Conservation (phyloP, 495 filamentous ascomycete species). For the Bombardia bombarda region DNA sequence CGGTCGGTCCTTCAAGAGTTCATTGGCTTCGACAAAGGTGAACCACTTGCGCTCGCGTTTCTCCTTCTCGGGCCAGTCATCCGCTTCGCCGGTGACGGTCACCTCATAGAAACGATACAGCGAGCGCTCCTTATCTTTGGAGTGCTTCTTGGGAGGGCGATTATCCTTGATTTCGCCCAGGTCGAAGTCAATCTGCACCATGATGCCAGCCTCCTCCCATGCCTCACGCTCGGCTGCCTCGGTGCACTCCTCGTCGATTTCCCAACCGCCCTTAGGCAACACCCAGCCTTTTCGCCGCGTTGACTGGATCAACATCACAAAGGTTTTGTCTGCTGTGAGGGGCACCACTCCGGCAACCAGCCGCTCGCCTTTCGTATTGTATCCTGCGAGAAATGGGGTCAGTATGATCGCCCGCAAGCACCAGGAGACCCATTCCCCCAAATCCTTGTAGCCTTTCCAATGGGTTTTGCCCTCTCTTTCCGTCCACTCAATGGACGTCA, state of each 20-base stretch:
- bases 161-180: constrained; percentile 79
- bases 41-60: constrained; percentile 89
- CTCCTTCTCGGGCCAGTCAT: constrained; percentile 87
- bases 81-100: constrained; percentile 71
- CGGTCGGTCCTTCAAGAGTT: constrained; percentile 66
- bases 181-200: constrained; percentile 70
- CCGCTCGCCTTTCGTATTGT: constrained; percentile 83
- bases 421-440: neutral
- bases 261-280: constrained; percentile 95
- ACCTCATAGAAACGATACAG: constrained; percentile 87
- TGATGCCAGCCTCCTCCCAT: constrained; percentile 95
- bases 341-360: constrained; percentile 94
- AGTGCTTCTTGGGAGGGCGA: constrained; percentile 49
- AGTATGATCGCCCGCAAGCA: constrained; percentile 18
- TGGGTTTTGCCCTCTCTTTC: neutral
- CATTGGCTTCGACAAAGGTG: constrained; percentile 68
- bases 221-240: constrained; percentile 66
- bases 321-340: constrained; percentile 49
- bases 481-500: too few relatives aligned
- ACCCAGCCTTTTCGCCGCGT: constrained; percentile 85
- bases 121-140: constrained; percentile 62
- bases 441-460: neutral
- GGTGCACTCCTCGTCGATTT: constrained; percentile 71
- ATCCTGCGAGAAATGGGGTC: constrained; percentile 55
- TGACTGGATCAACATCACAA: constrained; percentile 90